Evolutionary conservation across 148 eudicot species (phyloP), one percentile per base, ranked within the genome.

Genomic region (Spergularia marina): DNA sequence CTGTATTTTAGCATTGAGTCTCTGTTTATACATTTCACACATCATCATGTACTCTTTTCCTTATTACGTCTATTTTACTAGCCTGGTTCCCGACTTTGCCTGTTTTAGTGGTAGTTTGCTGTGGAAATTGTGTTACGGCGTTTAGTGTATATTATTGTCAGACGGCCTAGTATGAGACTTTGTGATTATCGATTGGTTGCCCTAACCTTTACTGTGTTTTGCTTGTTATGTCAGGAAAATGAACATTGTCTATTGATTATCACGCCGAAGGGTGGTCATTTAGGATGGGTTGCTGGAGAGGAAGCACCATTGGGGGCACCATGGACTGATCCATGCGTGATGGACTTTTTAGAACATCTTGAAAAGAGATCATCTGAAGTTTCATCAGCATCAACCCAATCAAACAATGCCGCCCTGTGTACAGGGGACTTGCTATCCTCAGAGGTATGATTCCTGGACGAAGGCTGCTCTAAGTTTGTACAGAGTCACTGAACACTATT

Each of bases 181-280:
- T 44, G 8, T 44, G 49, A 44, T 14, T 15, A 40, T 30, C 20
- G 25, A 49, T 71, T 15, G 14, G 12, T 20, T 55, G n/a, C 47
- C 73, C n/a, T 0, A 68, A 68, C 40, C 10, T 14, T 69, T 13
- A 23, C 21, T 40, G n/a, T 20, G 69, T 56, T 49, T 73, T 40
- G 71, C 70, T 69, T 73, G 71, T 67, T 61, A 7, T 60, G 21
- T 73, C 91, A 95, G 98, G 95, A 85, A 71, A 95, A 95, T 76
- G 84, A 81, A 44, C 85, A 90, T 69, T 95, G 98, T 78, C 68
- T 95, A 72, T 74, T 95, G 81, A 83, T 92, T 75, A 94, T 95
- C 20, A 95, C 98, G 10, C 97, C 97, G 3, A 88, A 87, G 82
- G 98, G 98, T 36, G 98, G 98, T 12, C 98, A 95, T 83, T 82